These are phyloP conservation scores for Pseudodiploospora longispora DNA, from an alignment of 2,329 filamentous ascomycete genomes.

Conservation along the genomic window DNA sequence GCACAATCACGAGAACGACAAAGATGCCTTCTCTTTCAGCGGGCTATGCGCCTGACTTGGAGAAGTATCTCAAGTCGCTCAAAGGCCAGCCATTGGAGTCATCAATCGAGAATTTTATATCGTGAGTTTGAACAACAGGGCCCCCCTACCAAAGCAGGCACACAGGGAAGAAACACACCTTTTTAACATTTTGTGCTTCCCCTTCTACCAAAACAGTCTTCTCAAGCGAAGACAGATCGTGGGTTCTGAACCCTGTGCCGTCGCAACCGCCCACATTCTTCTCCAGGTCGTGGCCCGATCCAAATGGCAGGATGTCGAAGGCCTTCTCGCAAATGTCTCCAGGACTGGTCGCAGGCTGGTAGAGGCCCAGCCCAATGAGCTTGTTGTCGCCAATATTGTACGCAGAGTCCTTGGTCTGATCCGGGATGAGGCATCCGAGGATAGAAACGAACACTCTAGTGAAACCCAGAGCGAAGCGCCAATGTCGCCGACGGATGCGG, in stretches of 20 bases:
- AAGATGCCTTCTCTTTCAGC: conserved; percentile 26
- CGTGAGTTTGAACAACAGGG: conserved; percentile 44
- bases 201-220: conserved; percentile 44
- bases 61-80: conserved; percentile 70
- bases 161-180: too few species aligned
- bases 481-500: conserved; percentile 32
- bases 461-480: conserved; percentile 48
- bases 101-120: conserved; percentile 75
- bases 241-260: conserved; percentile 79
- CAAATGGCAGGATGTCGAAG: conserved; percentile 67
- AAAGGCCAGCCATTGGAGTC: conserved; percentile 69
- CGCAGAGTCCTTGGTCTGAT: conserved; percentile 84
- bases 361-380: conserved; percentile 79
- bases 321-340: conserved; percentile 73
- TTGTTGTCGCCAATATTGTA: conserved; percentile 91
- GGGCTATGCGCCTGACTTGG: conserved; percentile 59
- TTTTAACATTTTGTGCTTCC: not conserved
- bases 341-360: conserved; percentile 70
- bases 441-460: conserved; percentile 55
- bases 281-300: conserved; percentile 77
- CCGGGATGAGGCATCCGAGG: conserved; percentile 80
- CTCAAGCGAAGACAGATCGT: conserved; percentile 87
- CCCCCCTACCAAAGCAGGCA: not conserved
- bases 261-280: conserved; percentile 83
- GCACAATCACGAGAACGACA: too few species aligned